A percentile compares a stretch with the other conserved stretches of the same genome.
These are phyloP conservation scores for Cytospora paraplurivora DNA, from an alignment of 2,329 filamentous ascomycete species.

Conservation along the genomic window DNA sequence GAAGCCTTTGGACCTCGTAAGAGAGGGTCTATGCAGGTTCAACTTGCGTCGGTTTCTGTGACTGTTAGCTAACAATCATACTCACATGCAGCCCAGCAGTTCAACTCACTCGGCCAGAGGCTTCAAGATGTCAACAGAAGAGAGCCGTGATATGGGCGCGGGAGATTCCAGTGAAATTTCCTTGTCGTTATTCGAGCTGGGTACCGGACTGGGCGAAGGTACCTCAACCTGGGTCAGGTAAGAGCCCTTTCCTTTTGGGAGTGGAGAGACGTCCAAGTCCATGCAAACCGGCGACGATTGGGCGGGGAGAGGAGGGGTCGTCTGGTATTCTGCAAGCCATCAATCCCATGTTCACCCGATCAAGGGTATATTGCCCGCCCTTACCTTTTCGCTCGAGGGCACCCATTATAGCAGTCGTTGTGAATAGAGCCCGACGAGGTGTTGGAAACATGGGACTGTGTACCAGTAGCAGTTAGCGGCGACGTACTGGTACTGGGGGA, in stretches of 20 bases:
- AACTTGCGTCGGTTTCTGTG: constrained; percentile 64
- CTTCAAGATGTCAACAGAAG: constrained; percentile 52
- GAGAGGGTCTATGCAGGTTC: constrained; percentile 70
- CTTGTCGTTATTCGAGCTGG: constrained; percentile 46
- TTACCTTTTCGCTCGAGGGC: constrained; percentile 61
- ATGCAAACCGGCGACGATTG: constrained; percentile 80
- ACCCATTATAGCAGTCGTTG: constrained; percentile 67
- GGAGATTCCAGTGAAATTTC: constrained; percentile 61
- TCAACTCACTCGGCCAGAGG: constrained; percentile 55
- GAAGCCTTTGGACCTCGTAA: constrained; percentile 74
- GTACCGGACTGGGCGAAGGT: constrained; percentile 70
- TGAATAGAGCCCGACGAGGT: constrained; percentile 82
- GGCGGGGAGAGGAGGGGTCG: constrained; percentile 75
- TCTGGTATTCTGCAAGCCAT: constrained; percentile 65
- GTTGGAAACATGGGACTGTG: constrained; percentile 78
- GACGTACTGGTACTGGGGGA: neutral
- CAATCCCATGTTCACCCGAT: constrained; percentile 28
- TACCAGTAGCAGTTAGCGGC: constrained; percentile 30
- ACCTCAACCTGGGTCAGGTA: constrained; percentile 67
- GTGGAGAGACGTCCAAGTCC: constrained; percentile 85
- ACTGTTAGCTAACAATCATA: constrained; percentile 31
- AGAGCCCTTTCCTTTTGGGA: constrained; percentile 77
- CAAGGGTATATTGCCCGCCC: constrained; percentile 32
- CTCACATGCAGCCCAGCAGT: constrained; percentile 1
- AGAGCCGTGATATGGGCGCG: constrained; percentile 49